Base-by-base conservation (phyloP, 495 filamentous ascomycete genomes). In the Aspergillus cavernicola region DNA sequence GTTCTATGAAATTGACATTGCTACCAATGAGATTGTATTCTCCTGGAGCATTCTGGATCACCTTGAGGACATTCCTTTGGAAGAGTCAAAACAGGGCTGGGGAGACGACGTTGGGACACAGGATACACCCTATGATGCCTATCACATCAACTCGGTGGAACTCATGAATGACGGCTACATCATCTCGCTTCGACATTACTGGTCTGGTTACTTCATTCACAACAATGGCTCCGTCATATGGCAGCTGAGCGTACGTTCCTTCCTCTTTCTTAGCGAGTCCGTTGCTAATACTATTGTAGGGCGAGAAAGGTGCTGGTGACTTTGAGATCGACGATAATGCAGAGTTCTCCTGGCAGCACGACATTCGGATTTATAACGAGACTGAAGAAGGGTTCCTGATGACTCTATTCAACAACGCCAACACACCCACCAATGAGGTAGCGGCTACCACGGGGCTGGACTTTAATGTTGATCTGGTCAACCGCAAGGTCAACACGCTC, bases 341-440 rank as follows among this genome's bases (percentile, higher is more conserved):
- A 8, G 55, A 64, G 44, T 80, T 79, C 55, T 68, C 67, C 18
- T 76, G 72, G 72, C 71, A 74, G 56, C 72, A 76, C 33, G 66
- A 73, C 33, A 67, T 72, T 19, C 66, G 70, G 10, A 59, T 70
- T 18, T 72, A 66, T 58, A 67, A 73, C 37, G 62, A 66, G 45
- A 64, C 71, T 0, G 55, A 66, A 11, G 47, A 64, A 0, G 56
- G 65, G 1, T 51, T 71, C 16, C 52, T 63, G 0, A 28, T 71
- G 19, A 60, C 43, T 24, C 51, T 65, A 20, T 71, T 71, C 59
- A 69, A 69, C 56, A 71, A 71, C 42, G 65, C 63, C 57, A 71
- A 73, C 45, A 65, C 62, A 4, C 61, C 59, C 1, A 57, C 60
- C 19, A 58, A 66, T 18, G 52, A 61, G 10, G 59, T 61, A 6